Percentiles rank a stretch among this genome's conserved stretches.
Evolutionary conservation across 345 rosid genomes (phyloP).

Genomic region (Jatropha curcas): DNA sequence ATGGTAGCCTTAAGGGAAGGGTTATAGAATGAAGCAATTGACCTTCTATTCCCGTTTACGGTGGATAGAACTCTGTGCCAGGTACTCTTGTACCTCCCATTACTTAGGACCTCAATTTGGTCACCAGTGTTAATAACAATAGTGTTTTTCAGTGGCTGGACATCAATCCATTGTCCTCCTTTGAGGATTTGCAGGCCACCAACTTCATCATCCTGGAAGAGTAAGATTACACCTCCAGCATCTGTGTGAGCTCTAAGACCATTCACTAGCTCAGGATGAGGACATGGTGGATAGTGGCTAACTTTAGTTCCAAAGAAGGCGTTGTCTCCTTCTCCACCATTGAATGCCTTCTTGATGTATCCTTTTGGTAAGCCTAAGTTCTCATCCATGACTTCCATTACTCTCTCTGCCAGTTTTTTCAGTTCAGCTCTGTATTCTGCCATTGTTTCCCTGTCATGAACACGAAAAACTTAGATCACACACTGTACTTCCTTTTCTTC

Average conservation of each 20-base stretch:
- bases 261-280: constrained; percentile 59
- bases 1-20: constrained; percentile 77
- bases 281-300: constrained; percentile 95
- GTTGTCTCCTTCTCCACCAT: constrained; percentile 45
- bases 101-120: constrained; percentile 88
- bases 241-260: constrained; percentile 95
- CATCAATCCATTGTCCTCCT: constrained; percentile 81
- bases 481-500: not conserved
- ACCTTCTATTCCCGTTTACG: constrained; percentile 61
- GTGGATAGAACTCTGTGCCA: constrained; percentile 77
- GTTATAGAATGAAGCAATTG: constrained; percentile 86
- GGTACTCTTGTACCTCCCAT: constrained; percentile 82
- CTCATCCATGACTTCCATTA: constrained; percentile 89
- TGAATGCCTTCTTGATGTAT: constrained; percentile 60
- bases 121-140: constrained; percentile 92
- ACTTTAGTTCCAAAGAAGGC: constrained; percentile 85
- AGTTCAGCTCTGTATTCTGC: constrained; percentile 65
- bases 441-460: constrained; percentile 65
- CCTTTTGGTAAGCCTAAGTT: constrained; percentile 66
- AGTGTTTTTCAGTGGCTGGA: constrained; percentile 61
- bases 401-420: constrained; percentile 62
- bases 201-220: constrained; percentile 78
- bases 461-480: not conserved
- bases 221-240: constrained; percentile 87
- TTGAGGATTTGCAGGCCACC: constrained; percentile 88